Evolutionary conservation across 768 basidiomycete genomes (phyloP), one percentile per base, ranked within the genome.

Genomic region (Suillus luteus): DNA sequence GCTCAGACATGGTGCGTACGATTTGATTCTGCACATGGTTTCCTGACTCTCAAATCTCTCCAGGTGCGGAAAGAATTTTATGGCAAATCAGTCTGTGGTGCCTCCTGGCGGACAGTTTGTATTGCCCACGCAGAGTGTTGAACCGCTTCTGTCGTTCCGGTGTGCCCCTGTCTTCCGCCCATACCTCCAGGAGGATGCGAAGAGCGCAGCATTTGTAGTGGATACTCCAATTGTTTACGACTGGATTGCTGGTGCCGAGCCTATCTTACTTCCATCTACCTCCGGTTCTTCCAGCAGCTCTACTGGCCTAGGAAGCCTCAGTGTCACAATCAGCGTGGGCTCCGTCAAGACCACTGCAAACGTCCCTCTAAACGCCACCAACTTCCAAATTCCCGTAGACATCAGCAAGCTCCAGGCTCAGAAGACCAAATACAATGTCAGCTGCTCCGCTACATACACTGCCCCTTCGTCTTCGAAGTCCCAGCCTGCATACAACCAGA

Each of bases 31-130:
- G 9, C 4, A 14, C 37, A 14, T 37, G 22, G 22, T 15, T n/a
- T 54, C 11, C 43, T 49, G 19, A 22, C 33, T 24, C 12, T 14
- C 5, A 15, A 38, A 38, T 54, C 35, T 59, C 33, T n/a, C 31
- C 37, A 85, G 85, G 83, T 85, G 83, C 54, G 82, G 82, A 48
- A 84, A 85, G 70, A 78, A 83, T 65, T 85, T 73, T 68, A 80
- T 79, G 75, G 41, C 73, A 8, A 74, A 75, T 27, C 72, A 81
- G 61, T 75, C 79, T 1, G 72, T 80, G 7, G 76, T 81, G 19
- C 77, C 78, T 1, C 82, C 84, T 0, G 82, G 80, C 0, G 82
- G 83, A 2, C 75, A 79, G 59, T 85, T 85, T 62, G 73, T 74
- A 8, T 61, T 76, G 1, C 80, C 81, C 1, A 66, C 69, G 0